Evolutionary conservation across 352 stramenopile genomes (phyloP).

Genomic region (Phytophthora tubulina): DNA sequence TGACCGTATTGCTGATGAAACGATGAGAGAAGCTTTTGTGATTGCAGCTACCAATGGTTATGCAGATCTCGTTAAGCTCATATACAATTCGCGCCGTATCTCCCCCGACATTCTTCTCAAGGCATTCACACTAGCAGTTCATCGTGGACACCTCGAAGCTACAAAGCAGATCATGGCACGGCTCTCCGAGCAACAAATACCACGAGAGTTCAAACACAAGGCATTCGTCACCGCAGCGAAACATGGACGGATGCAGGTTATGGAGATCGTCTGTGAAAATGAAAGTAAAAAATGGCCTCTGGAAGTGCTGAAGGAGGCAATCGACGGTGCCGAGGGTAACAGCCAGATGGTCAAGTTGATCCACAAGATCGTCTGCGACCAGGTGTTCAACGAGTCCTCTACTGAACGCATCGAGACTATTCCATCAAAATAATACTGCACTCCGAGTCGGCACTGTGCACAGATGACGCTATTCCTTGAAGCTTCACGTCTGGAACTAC

Average conservation of each 20-base stretch:
- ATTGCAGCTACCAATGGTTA: neutral
- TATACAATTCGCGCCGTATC: neutral
- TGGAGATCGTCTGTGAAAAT: neutral
- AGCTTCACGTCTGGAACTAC: too few species aligned
- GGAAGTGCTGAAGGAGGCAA: neutral
- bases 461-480: too few species aligned
- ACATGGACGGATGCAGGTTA: neutral
- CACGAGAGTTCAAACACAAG: neutral
- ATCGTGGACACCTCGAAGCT: neutral
- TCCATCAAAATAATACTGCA: too few species aligned
- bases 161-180: neutral
- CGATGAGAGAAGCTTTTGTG: slow-evolving; percentile 8
- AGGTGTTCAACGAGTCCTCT: neutral
- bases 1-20: neutral
- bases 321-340: neutral
- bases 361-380: neutral
- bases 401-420: too few species aligned
- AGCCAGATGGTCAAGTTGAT: neutral
- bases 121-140: neutral
- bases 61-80: neutral
- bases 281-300: neutral
- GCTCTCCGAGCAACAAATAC: neutral
- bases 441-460: too few species aligned
- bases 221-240: neutral
- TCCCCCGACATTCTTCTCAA: neutral